Evolutionary conservation across 176 grass and related monocot genomes (phyloP), one percentile per base, ranked within the genome.

Genomic region (Oryza longistaminata): DNA sequence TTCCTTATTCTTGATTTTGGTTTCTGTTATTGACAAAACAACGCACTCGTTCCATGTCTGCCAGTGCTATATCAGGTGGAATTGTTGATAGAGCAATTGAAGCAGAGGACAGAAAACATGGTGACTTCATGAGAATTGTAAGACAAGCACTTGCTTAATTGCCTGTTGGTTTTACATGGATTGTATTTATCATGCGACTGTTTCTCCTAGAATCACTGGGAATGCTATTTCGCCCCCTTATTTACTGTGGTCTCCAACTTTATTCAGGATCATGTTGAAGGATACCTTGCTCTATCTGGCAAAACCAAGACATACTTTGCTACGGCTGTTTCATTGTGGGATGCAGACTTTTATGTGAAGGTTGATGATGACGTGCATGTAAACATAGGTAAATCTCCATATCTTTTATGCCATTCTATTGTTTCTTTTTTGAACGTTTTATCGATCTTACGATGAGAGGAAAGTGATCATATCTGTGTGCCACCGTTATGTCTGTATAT

Each of bases 91-190:
- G 87, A 87, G 82, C 92, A 88, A 91, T 94, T 81, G 88, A 91
- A 86, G 88, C 88, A 71, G 92, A 94, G 82, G 92, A 88, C 60
- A 86, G 89, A 58, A 94, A 94, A 67, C 85, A 94, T 88, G 79
- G 75, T 7, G 92, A 94, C 75, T 91, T 94, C 78, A 94, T 94
- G 92, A 90, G 86, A 50, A 90, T 94, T 27, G 92, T 94, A 94
- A 91, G 82, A 80, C 24, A 11, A 73, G 17, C 46, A 75, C 17
- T 66, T 61, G 66, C 25, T 75, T 55, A 17, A 11, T 75, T 75
- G 25, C 5, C 1, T 25, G 21, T 83, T 76, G 22, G 13, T 74
- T 73, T 82, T 31, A 43, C 61, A 68, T 0, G 8, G 17, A 58
- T 48, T 2, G 19, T 35, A 50, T 8, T 26, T 44, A 53, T 29